Evolutionary conservation across 140 eudicot genomes (phyloP).

Genomic region (Erigeron philadelphicus): DNA sequence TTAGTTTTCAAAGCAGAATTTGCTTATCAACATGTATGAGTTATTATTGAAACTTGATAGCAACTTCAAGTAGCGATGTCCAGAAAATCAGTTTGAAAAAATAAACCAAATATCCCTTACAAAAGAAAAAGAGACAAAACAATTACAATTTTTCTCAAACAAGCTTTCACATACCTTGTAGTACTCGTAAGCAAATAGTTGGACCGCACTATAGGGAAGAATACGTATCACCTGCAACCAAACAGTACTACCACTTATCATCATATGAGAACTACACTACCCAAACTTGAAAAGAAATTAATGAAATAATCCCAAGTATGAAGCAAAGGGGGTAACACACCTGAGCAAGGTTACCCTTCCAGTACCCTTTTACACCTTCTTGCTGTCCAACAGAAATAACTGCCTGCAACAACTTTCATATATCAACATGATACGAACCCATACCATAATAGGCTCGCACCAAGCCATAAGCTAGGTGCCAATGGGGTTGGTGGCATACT

Average conservation of each 20-base stretch:
- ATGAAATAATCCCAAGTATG: constrained; percentile 6
- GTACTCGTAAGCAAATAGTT: constrained; percentile 77
- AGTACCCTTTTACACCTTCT: constrained; percentile 84
- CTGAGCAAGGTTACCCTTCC: constrained; percentile 99
- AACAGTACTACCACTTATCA: background rate
- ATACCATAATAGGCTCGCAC: too few relatives aligned
- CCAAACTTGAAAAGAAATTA: background rate
- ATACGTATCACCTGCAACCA: constrained; percentile 69
- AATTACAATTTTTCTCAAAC: background rate
- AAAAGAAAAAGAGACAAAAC: constrained; percentile 18
- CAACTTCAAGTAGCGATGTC: background rate
- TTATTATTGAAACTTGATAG: background rate
- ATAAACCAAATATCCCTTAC: constrained; percentile 2
- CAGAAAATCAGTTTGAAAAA: background rate
- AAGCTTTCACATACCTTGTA: constrained; percentile 55
- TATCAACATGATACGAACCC: constrained; percentile 6
- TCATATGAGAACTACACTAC: background rate
- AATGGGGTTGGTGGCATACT: too few relatives aligned
- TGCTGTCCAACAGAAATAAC: constrained; percentile 59
- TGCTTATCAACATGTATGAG: background rate
- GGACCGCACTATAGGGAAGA: constrained; percentile 95
- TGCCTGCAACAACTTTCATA: constrained; percentile 50
- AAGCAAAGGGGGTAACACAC: constrained; percentile 30
- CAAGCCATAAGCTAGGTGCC: too few relatives aligned
- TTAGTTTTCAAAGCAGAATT: background rate